Conservation (phyloP, 306 rosid species). For the Quercus ilex region DNA sequence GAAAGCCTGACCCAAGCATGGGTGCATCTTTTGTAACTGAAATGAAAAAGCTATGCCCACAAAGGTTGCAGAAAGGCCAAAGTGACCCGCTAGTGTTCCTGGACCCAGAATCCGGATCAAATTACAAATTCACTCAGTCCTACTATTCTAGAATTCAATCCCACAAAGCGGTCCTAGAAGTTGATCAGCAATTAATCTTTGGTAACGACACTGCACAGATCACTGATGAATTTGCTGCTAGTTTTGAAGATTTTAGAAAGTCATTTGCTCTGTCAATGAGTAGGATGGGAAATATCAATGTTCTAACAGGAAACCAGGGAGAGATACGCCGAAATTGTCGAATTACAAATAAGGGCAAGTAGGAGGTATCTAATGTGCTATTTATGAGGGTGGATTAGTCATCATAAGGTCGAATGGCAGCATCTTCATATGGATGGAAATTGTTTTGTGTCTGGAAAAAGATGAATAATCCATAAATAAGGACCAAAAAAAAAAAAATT, state of each 20-base stretch:
- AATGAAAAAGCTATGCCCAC: conserved; percentile 47
- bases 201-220: conserved; percentile 49
- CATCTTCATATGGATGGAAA: conserved; percentile 13
- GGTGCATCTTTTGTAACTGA: conserved; percentile 17
- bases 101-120: conserved; percentile 54
- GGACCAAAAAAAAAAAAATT: background rate
- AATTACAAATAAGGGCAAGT: conserved; percentile 41
- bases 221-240: conserved; percentile 40
- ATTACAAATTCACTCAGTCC: conserved; percentile 46
- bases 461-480: conserved; percentile 42
- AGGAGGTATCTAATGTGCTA: conserved; percentile 1
- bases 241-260: conserved; percentile 60
- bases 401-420: background rate
- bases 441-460: conserved; percentile 26
- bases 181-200: conserved; percentile 64
- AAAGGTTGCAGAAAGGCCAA: conserved; percentile 36
- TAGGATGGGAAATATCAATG: conserved; percentile 61
- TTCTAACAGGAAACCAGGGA: conserved; percentile 68
- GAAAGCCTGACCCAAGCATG: conserved; percentile 69
- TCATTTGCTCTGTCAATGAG: conserved; percentile 59
- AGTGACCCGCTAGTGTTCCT: conserved; percentile 55
- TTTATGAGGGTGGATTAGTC: conserved; percentile 3
- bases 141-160: conserved; percentile 56
- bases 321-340: conserved; percentile 65
- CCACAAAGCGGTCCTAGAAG: conserved; percentile 44